Evolutionary conservation across 2,329 filamentous ascomycete species (phyloP).

Genomic region (Teratosphaeria pseudoeucalypti): DNA sequence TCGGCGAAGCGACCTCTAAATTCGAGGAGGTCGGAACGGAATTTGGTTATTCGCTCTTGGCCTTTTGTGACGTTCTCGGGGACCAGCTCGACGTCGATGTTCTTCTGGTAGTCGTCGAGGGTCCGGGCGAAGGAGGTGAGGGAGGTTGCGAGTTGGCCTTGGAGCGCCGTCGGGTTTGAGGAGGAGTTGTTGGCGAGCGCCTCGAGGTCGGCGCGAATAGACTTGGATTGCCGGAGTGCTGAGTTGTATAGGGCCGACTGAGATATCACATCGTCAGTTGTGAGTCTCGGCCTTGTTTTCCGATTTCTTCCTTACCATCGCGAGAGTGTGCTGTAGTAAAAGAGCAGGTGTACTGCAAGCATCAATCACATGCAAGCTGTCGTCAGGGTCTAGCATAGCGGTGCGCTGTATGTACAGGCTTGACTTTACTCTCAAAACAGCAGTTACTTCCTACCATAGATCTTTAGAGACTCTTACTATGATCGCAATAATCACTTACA

Average conservation of each 20-base stretch:
- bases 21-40: constrained; percentile 69
- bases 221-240: constrained; percentile 72
- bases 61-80: constrained; percentile 88
- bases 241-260: constrained; percentile 58
- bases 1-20: constrained; percentile 69
- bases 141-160: constrained; percentile 65
- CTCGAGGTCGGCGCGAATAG: constrained; percentile 66
- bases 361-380: background rate
- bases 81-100: constrained; percentile 81
- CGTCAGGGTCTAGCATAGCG: background rate
- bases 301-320: background rate
- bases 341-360: background rate
- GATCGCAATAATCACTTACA: too few relatives aligned
- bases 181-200: constrained; percentile 52
- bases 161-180: constrained; percentile 40
- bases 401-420: too few relatives aligned
- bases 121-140: constrained; percentile 77
- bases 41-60: constrained; percentile 71
- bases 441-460: too few relatives aligned
- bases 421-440: too few relatives aligned
- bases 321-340: background rate
- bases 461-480: too few relatives aligned
- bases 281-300: background rate
- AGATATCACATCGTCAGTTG: background rate
- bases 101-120: constrained; percentile 79